Conservation (phyloP, 345 rosid genomes). For the Adansonia digitata region DNA sequence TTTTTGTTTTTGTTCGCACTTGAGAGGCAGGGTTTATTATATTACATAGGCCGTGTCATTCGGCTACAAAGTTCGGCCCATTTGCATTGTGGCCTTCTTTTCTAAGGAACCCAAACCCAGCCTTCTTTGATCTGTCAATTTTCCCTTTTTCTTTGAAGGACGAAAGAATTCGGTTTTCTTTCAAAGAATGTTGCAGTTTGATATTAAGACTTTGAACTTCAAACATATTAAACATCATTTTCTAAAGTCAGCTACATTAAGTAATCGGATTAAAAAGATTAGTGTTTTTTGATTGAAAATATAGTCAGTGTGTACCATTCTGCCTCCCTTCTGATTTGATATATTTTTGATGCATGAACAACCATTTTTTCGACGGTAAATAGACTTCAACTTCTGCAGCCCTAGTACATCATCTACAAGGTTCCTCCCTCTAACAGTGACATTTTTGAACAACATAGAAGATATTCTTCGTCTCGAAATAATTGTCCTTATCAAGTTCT, state of each 20-base stretch:
- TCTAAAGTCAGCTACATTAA: too few relatives aligned
- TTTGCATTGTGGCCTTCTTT: neutral
- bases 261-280: too few relatives aligned
- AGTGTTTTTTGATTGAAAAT: too few relatives aligned
- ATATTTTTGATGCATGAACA: neutral
- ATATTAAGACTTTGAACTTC: too few relatives aligned
- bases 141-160: too few relatives aligned
- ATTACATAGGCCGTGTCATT: too few relatives aligned
- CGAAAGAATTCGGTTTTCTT: too few relatives aligned
- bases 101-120: neutral
- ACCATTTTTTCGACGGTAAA: neutral
- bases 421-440: slow-evolving; percentile 43
- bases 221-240: too few relatives aligned
- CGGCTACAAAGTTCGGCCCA: neutral
- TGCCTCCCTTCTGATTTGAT: neutral
- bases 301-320: too few relatives aligned
- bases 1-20: neutral
- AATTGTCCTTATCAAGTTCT: slow-evolving; percentile 45
- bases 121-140: too few relatives aligned
- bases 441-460: slow-evolving; percentile 25
- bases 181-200: too few relatives aligned
- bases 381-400: slow-evolving; percentile 48
- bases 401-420: slow-evolving; percentile 55
- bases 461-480: slow-evolving; percentile 36
- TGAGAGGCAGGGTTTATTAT: neutral